Evolutionary conservation across 169 alveolate species (phyloP), one percentile per base, ranked within the genome.

Genomic region (Pseudocohnilembus persalinus): DNA sequence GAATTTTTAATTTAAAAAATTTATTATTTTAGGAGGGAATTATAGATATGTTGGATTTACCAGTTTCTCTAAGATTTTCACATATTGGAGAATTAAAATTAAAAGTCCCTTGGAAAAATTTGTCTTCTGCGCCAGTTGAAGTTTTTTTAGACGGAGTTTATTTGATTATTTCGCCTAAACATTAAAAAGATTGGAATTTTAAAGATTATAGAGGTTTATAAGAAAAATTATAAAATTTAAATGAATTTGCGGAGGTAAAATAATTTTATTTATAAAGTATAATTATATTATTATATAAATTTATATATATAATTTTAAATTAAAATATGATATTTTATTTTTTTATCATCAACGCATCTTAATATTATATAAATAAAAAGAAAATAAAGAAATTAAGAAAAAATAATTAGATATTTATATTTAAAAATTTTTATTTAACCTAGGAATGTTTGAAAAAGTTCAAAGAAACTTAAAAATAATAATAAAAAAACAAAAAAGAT

Each of bases 91-190:
- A 86, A 78, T 75, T 86, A 27, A 82, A 80, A 49, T 76, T 86
- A n/a, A 86, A 85, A 81, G 89, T 86, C 0, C 90, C 90, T 27
- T 86, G 83, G 74, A 86, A 86, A 33, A 80, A 83, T n/a, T 68
- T 86, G 74, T 76, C 85, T 29, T 80, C 87, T 29, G 63, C 83
- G 1, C 90, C 90, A n/a, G 90, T 86, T 0, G 90, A 86, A 35
- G 87, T 86, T 11, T 68, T 33, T 32, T 75, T 86, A 31, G 68
- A 79, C 31, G 90, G 83, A 29, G 76, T 86, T 25, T 86, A 81
- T 33, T 74, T 86, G 0, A 76, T 86, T 0, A 27, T 86, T 34
- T 77, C 86, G 15, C 87, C 90, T 25, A 77, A 86, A 49, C 83
- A 86, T 74, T 78, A 83, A 49, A 83, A 81, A 25, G 81, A 75